Evolutionary conservation across 2,329 filamentous ascomycete species (phyloP), one percentile per base, ranked within the genome.

Genomic region (Apiospora saccharicola): DNA sequence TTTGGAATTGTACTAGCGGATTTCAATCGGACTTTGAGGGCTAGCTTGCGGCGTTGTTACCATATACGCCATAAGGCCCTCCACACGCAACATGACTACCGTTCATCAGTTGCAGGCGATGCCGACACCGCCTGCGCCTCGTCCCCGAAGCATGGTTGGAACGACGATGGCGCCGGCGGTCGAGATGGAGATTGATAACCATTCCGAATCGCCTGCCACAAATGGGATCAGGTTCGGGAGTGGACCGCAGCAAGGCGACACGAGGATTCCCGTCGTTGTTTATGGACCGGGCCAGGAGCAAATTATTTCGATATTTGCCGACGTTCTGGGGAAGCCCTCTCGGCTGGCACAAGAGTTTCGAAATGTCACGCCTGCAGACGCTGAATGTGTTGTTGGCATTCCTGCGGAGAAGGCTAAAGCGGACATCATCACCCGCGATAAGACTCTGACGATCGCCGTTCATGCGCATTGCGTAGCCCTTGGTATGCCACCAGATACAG

Each of bases 401-500:
- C 81, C 85, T 61, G 88, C 88, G 7, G 84, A 85, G 22, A 84
- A 88, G 71, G 88, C 93, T 16, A 88, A 87, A 73, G 81, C 81
- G 3, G 88, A 90, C 75, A 85, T 94, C 73, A 83, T 87, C 47
- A 81, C 84, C n/a, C 88, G 91, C 76, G 84, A 92, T 75, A 87
- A 84, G 73, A 82, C 85, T 19, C 85, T 90, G 46, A 85, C 94
- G 64, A 88, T 94, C 68, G 84, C 91, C 72, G 92, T 96, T 79
- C 93, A 95, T 80, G 91, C 93, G 34, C 93, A 96, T 80, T 94
- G 92, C 79, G 90, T 94, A 74, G 90, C 91, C 77, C 86, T 90
- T 71, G 90, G 90, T 43, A 93, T 92, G 84, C 90, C 90, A 24
- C 90, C 91, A n/a, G 90, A 94, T 75, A 80, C 88, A 51, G 81